Evolutionary conservation across 495 filamentous ascomycete species (phyloP), one percentile per base, ranked within the genome.

Genomic region (Pyrenula aspistea): DNA sequence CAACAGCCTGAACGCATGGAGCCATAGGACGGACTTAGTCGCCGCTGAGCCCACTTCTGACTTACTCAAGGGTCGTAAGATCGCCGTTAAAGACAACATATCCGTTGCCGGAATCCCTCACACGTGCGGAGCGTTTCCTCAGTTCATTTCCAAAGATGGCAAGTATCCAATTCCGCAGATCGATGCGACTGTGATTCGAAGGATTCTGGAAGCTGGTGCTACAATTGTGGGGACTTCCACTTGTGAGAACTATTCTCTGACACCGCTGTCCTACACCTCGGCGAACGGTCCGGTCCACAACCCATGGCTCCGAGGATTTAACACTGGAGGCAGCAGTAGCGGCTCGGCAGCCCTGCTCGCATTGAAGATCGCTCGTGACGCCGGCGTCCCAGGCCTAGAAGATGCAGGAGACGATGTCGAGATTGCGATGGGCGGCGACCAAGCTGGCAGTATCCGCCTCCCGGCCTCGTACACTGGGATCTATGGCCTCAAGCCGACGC

Each of bases 391-490:
- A 48, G 25, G 69, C 65, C 25, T 42, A 8, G 31, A 42, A 15
- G 31, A 72, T 62, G 50, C 66, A 62, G 1, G 68, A 59, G 61
- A 71, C 24, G 70, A 68, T 2, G 75, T 78, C 4, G 78, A 82
- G 47, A 61, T 82, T 12, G 72, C 74, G 10, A 75, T 84, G 47
- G 80, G 80, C 1, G 73, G 73, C 3, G 81, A 84, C 59, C 80
- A 83, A 58, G 81, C 73, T 11, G 81, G 80, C 0, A 77, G 73
- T 2, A 72, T 84, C 4, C 71, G 79, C 2, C 72, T 81, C 1
- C 81, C 80, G 1, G 70, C 76, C 21, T 65, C 73, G 0, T 71
- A 73, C 49, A 73, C 65, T 22, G 77, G 77, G 0, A 63, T 77
- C 22, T 68, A 67, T 22, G 67, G 65, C 10, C 25, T 69, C 24